These are phyloP conservation scores for Rhododendron kiyosumense DNA, from an alignment of 148 eudicot species.

Conservation along the genomic window DNA sequence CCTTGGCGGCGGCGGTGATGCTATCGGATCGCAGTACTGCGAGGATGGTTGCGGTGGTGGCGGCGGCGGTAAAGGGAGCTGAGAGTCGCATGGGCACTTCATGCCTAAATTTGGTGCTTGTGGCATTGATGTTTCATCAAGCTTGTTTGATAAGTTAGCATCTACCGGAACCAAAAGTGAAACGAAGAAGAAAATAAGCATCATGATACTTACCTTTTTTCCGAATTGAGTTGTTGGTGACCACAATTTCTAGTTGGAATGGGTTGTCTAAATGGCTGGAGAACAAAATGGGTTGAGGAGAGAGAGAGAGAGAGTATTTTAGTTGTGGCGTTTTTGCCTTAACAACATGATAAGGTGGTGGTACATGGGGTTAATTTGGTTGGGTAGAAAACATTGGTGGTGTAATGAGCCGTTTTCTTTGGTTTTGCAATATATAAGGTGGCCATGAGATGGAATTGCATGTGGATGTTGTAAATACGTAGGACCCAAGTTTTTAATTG, in stretches of 20 bases:
- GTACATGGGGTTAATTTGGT: conserved; percentile 9
- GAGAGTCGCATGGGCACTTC: conserved; percentile 40
- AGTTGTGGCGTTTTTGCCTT: neutral
- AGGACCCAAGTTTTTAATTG: conserved; percentile 3
- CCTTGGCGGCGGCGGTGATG: conserved; percentile 35
- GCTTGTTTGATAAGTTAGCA: neutral
- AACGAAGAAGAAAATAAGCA: neutral
- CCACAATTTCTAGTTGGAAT: conserved; percentile 1
- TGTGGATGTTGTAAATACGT: conserved; percentile 30
- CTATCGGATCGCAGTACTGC: conserved; percentile 18
- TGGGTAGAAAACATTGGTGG: neutral
- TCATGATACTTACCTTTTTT: neutral
- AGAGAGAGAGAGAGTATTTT: neutral
- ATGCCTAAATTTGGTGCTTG: conserved; percentile 28
- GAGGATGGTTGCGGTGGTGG: conserved; percentile 10
- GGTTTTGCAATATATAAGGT: conserved; percentile 5
- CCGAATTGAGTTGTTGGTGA: neutral
- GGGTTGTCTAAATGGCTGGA: neutral
- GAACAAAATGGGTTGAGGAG: neutral
- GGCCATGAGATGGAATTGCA: conserved; percentile 26
- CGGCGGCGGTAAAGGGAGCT: conserved; percentile 27
- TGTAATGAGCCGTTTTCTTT: conserved; percentile 18
- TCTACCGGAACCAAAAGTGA: neutral
- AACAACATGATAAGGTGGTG: neutral
- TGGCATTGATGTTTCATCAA: conserved; percentile 2